Evolutionary conservation across 1,139 yeast genomes (phyloP).

Genomic region (Suhomyces taliae): DNA sequence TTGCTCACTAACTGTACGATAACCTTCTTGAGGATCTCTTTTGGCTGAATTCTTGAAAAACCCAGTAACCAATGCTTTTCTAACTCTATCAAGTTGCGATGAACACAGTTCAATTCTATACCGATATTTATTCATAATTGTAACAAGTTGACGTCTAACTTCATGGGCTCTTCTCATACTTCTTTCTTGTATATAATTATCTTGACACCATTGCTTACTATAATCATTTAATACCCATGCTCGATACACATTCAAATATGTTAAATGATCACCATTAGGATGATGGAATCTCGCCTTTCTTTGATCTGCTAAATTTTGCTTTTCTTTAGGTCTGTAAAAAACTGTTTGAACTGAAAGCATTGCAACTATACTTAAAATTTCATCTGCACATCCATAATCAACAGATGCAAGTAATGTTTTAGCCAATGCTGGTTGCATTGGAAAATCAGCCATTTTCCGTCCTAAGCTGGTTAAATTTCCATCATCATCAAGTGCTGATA

Average conservation of each 20-base stretch:
- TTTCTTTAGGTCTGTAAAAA: conserved; percentile 81
- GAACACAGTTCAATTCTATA: conserved; percentile 62
- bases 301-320: conserved; percentile 72
- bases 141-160: conserved; percentile 67
- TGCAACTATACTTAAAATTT: conserved; percentile 79
- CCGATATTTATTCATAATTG: conserved; percentile 58
- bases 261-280: conserved; percentile 83
- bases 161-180: conserved; percentile 77
- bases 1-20: conserved; percentile 72
- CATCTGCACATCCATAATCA: conserved; percentile 77
- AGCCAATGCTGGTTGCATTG: conserved; percentile 92
- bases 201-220: conserved; percentile 76
- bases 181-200: conserved; percentile 79
- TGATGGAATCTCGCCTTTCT: conserved; percentile 74
- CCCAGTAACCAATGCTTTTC: conserved; percentile 81
- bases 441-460: conserved; percentile 83
- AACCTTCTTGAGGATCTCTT: conserved; percentile 66
- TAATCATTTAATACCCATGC: conserved; percentile 69
- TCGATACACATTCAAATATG: conserved; percentile 75
- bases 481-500: conserved; percentile 78
- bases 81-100: conserved; percentile 57
- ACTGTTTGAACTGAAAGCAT: conserved; percentile 89
- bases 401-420: conserved; percentile 77
- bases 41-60: conserved; percentile 85
- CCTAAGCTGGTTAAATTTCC: conserved; percentile 79